These are phyloP conservation scores for Fusarium bactridioides DNA, from an alignment of 2,329 filamentous ascomycete species.

Conservation along the genomic window DNA sequence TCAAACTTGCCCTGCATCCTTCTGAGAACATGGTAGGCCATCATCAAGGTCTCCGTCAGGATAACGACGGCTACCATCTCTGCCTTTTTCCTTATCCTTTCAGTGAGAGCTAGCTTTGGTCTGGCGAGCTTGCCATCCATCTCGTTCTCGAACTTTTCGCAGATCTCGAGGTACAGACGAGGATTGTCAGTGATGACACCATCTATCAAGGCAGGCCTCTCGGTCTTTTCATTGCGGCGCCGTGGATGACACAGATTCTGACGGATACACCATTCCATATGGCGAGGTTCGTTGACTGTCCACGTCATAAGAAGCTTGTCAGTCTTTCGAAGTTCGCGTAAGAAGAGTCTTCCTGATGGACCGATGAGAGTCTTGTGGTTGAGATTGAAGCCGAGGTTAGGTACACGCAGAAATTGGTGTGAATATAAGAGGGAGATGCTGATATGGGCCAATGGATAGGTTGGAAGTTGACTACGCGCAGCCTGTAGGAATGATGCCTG, in stretches of 20 bases:
- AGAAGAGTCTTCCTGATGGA: constrained; percentile 71
- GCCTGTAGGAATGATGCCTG: constrained; percentile 73
- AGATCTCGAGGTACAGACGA: constrained; percentile 69
- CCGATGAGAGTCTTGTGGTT: constrained; percentile 73
- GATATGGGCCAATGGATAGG: constrained; percentile 72
- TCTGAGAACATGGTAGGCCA: constrained; percentile 37
- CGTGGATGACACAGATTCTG: constrained; percentile 49
- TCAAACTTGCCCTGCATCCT: constrained; percentile 43
- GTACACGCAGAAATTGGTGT: constrained; percentile 69
- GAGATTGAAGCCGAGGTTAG: constrained; percentile 81
- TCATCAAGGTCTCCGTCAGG: constrained; percentile 31
- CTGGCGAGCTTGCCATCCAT: constrained; percentile 38
- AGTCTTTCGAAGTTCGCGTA: constrained; percentile 60
- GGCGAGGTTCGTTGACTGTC: constrained; percentile 82
- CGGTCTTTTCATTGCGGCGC: neutral
- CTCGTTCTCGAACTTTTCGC: constrained; percentile 51
- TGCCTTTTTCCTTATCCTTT: constrained; percentile 19
- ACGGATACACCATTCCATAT: constrained; percentile 82
- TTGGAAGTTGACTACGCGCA: constrained; percentile 67
- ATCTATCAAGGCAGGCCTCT: constrained; percentile 60
- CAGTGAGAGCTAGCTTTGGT: constrained; percentile 12
- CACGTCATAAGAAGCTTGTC: constrained; percentile 75
- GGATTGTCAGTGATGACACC: constrained; percentile 90
- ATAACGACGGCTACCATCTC: constrained; percentile 29
- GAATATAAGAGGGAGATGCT: constrained; percentile 74